These are phyloP conservation scores for Bruguiera sexangula DNA, from an alignment of 345 rosid species.

Conservation along the genomic window DNA sequence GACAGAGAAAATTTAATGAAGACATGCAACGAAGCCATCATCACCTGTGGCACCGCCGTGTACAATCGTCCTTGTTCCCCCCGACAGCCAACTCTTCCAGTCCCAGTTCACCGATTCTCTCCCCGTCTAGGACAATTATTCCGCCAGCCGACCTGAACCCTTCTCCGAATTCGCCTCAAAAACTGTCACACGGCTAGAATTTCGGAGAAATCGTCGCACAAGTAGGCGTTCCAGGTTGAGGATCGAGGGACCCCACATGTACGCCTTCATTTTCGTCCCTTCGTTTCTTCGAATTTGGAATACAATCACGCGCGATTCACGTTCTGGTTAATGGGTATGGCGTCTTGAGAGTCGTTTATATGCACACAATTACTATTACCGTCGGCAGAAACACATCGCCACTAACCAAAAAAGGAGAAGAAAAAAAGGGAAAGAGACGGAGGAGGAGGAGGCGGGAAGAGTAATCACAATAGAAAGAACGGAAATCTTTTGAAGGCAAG, in stretches of 20 bases:
- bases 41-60: conserved; percentile 63
- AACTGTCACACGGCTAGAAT: conserved; percentile 65
- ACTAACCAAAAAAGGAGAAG: too few species aligned
- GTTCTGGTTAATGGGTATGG: conserved; percentile 66
- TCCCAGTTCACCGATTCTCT: conserved; percentile 30
- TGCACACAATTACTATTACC: too few species aligned
- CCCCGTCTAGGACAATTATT: conserved; percentile 30
- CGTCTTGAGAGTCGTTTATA: conserved; percentile 32
- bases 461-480: too few species aligned
- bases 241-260: conserved; percentile 66
- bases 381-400: too few species aligned
- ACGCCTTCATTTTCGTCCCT: conserved; percentile 63
- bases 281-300: conserved; percentile 42
- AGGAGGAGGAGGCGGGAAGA: too few species aligned
- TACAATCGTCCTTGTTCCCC: conserved; percentile 56
- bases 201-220: conserved; percentile 47
- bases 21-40: conserved; percentile 12
- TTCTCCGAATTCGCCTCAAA: conserved; percentile 24
- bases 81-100: conserved; percentile 36
- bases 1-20: too few species aligned
- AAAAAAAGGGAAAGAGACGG: too few species aligned
- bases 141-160: conserved; percentile 32
- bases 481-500: too few species aligned
- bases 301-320: conserved; percentile 48
- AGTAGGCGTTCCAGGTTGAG: conserved; percentile 54